Base-by-base conservation (phyloP, 2,329 filamentous ascomycete genomes). In the Exophiala lecanii-corni region DNA sequence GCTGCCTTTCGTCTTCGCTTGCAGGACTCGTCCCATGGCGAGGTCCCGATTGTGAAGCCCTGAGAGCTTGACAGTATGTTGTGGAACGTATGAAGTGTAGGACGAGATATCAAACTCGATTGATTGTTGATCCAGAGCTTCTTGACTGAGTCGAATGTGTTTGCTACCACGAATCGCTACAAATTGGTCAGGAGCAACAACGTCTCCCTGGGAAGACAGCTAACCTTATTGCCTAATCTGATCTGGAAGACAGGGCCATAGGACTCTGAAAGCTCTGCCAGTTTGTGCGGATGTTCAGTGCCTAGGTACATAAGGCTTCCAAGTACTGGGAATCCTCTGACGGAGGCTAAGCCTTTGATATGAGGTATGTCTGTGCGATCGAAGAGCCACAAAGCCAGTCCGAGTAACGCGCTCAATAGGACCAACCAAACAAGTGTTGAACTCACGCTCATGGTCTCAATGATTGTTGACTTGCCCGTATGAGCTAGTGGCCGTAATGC, bases 41-140 rank as follows among this genome's bases (percentile, higher is more conserved):
- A 89, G 0, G 86, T 88, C 1, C 86, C 86, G 47, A 92, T 88
- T 0, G 86, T 91, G 62, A 88, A 85, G 4, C 84, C 85, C 55
- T 88, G 82, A 0, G 82, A 86, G 18, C 73, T 78, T 2, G 84
- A 87, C 3, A 89, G 81, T 3, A 89, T 81, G 4, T 76, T 84
- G 62, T 89, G 86, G 62, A 89, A 91, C 1, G 86, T 89, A 62
- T 89, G 84, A 35, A 88, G 77, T 21, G 73, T 86, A 0, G 86
- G 86, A 2, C 86, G 78, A 1, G 84, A 89, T 55, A 89, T 87
- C 44, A 89, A 68, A 0, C 84, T 75, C 0, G 84, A 85, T 56
- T 89, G 84, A 55, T 89, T 81, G 5, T 79, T 83, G 59, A 89
- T 83, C 81, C 85, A 89, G 16, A 91, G 70, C 51, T 68, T 72